Conservation (phyloP, 2,329 filamentous ascomycete genomes). For the Pseudodiploospora longispora region DNA sequence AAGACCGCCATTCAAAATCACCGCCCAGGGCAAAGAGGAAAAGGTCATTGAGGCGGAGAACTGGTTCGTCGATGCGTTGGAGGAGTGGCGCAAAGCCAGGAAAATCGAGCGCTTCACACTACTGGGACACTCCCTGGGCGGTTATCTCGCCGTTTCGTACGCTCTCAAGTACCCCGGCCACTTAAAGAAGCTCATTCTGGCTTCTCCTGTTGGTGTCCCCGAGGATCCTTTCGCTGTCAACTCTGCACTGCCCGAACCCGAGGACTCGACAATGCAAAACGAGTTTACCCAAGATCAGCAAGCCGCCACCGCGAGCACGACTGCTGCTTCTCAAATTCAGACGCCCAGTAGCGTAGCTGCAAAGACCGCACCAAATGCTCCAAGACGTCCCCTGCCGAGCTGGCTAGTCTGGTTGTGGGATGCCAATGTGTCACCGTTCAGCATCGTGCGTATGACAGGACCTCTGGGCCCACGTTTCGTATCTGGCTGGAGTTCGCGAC, state of each 20-base stretch:
- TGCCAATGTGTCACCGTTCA: slow-evolving; percentile 92
- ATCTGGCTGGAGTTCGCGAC: slow-evolving; percentile 86
- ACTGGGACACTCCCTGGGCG: slow-evolving; percentile 85
- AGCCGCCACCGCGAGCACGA: slow-evolving; percentile 28
- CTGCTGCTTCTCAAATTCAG: slow-evolving; percentile 1
- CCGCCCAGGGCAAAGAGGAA: slow-evolving; percentile 68
- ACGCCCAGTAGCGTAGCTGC: slow-evolving; percentile 32
- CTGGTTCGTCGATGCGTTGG: slow-evolving; percentile 93
- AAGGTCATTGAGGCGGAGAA: slow-evolving; percentile 85
- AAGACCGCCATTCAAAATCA: slow-evolving; percentile 75
- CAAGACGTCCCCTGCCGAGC: slow-evolving; percentile 57
- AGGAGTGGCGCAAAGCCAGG: slow-evolving; percentile 86
- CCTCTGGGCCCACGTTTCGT: slow-evolving; percentile 87
- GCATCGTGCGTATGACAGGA: slow-evolving; percentile 76
- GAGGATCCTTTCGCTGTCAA: slow-evolving; percentile 86
- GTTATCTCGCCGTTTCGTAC: slow-evolving; percentile 91
- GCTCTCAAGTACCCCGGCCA: slow-evolving; percentile 92
- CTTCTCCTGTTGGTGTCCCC: slow-evolving; percentile 87
- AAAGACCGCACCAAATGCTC: slow-evolving; percentile 21
- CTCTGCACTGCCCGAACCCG: slow-evolving; percentile 70
- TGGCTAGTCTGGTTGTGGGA: slow-evolving; percentile 97
- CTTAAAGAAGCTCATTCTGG: slow-evolving; percentile 92
- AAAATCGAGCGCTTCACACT: slow-evolving; percentile 92
- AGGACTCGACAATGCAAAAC: slow-evolving; percentile 62
- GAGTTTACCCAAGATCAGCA: slow-evolving; percentile 74